Base-by-base conservation (phyloP, 352 stramenopile genomes). In the Pythium vanterpoolii region DNA sequence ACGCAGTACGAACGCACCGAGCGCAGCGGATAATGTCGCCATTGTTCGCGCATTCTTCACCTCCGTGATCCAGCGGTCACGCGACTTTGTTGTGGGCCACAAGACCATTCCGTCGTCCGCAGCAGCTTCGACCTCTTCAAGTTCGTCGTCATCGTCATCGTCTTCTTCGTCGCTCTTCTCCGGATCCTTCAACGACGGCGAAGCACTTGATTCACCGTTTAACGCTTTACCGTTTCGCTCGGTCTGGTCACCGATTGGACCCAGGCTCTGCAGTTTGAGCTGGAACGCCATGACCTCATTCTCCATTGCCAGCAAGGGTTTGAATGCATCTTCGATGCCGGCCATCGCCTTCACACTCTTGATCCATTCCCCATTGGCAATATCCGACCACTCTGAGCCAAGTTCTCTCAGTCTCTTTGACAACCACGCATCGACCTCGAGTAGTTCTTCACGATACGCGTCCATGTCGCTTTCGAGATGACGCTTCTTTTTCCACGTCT, bases 121-220 rank as follows among this genome's bases (percentile, higher is more conserved):
- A 18, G 77, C 50, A 19, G 59, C 58, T 27, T 91, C 85, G 16
- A 83, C 66, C 5, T 74, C 57, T 9, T 87, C 70, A 14, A 91
- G 74, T 33, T 95, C 86, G 18, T 93, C 86, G 1, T 93, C 83
- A 19, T 93, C 71, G n/a, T 76, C 68, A 14, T 73, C 80, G 2
- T 89, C 76, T 40, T 93, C 80, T 18, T 88, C 75, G 16, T 90
- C 79, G 42, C 69, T 82, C 52, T 83, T 86, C n/a, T 87, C 75
- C 9, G 87, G 60, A 21, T 89, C 73, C 18, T 68, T 66, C 7
- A 21, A 39, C 44, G n/a, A 34, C 10, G 53, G 19, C 19, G 27
- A 28, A 18, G 16, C 51, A 27, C 27, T 33, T 45, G 18, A 14
- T 34, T 45, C 47, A n/a, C 60, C n/a, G 19, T 60, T 62, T 28